These are phyloP conservation scores for Meyerozyma guilliermondii DNA, from an alignment of 1,139 yeast genomes.

Conservation along the genomic window DNA sequence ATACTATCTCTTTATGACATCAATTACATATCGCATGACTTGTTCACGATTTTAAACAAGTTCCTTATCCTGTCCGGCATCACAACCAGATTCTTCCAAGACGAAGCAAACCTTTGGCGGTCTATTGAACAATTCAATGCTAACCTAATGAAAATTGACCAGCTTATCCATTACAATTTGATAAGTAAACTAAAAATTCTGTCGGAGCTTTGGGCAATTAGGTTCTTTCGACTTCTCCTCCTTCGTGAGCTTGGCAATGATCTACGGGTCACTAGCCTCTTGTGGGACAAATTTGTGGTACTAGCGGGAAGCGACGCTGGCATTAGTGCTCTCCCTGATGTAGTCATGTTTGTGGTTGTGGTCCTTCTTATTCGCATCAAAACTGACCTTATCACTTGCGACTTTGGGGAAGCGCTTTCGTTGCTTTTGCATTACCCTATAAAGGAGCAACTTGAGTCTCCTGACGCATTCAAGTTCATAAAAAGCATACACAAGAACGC, in stretches of 20 bases:
- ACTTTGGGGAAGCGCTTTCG: constrained; percentile 59
- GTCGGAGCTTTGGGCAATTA: constrained; percentile 61
- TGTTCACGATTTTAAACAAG: constrained; percentile 41
- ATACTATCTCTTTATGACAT: constrained; percentile 36
- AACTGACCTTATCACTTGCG: constrained; percentile 45
- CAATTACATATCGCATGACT: constrained; percentile 39
- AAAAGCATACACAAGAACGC: constrained; percentile 27
- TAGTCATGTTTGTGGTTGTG: constrained; percentile 49
- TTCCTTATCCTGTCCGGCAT: constrained; percentile 36
- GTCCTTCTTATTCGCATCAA: constrained; percentile 49
- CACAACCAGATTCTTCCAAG: constrained; percentile 36
- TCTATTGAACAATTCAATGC: constrained; percentile 46
- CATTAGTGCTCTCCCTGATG: constrained; percentile 24
- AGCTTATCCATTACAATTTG: constrained; percentile 38
- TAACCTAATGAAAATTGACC: constrained; percentile 44
- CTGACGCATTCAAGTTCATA: constrained; percentile 16
- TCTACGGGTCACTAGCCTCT: constrained; percentile 33
- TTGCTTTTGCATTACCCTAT: constrained; percentile 57
- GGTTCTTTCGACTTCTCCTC: constrained; percentile 57
- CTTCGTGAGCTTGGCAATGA: constrained; percentile 54
- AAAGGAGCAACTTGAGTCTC: constrained; percentile 11
- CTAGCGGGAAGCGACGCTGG: constrained; percentile 18
- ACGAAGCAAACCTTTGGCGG: constrained; percentile 33
- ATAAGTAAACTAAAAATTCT: constrained; percentile 48
- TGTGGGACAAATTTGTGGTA: constrained; percentile 59